Evolutionary conservation across 169 alveolate genomes (phyloP).

Genomic region (Plasmodium billcollinsi): DNA sequence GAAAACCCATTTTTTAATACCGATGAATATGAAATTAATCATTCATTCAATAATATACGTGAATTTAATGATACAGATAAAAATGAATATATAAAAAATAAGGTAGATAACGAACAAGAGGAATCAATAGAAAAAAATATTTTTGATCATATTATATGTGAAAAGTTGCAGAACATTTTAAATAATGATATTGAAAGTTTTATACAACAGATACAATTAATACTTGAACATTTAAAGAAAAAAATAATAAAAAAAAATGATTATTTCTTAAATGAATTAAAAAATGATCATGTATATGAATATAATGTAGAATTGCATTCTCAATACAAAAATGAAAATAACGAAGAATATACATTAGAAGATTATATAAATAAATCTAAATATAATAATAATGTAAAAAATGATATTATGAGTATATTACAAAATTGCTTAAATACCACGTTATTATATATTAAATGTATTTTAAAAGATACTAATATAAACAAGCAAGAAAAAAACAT

Average conservation of each 20-base stretch:
- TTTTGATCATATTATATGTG: constrained; percentile 36
- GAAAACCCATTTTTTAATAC: neutral
- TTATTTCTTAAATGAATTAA: constrained; percentile 31
- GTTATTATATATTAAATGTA: constrained; percentile 46
- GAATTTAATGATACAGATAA: neutral
- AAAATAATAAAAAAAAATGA: constrained; percentile 55
- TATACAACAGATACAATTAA: constrained; percentile 45
- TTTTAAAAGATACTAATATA: constrained; percentile 31
- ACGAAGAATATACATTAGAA: neutral
- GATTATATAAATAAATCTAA: neutral
- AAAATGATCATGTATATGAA: constrained; percentile 16
- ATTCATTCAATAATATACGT: neutral
- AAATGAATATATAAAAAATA: neutral
- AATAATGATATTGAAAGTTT: constrained; percentile 58
- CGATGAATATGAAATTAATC: neutral
- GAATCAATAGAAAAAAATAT: neutral
- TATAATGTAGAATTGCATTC: neutral
- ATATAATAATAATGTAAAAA: constrained; percentile 8
- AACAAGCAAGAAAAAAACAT: constrained; percentile 39
- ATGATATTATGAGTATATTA: constrained; percentile 50
- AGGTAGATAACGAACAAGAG: neutral
- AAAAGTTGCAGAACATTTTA: constrained; percentile 29
- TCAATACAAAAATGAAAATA: constrained; percentile 9
- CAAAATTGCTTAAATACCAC: constrained; percentile 68
- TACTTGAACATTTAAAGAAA: constrained; percentile 51